phyloP scores from a whole-genome alignment of 2,329 filamentous ascomycete species.

The Fusarium subtropicale region DNA sequence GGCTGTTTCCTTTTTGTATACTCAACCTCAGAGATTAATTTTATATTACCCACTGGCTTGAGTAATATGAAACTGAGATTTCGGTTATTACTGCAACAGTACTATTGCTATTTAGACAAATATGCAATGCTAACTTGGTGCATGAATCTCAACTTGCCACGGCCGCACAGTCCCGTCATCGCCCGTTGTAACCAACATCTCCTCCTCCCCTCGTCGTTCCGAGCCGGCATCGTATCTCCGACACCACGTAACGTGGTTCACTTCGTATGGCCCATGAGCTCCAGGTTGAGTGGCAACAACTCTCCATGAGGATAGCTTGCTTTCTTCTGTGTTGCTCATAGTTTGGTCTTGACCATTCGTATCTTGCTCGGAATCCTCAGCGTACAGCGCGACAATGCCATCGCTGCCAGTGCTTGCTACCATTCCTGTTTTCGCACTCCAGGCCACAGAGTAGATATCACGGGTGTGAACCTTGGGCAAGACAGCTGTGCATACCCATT shows the following conservation, averaged over 20 bases:
- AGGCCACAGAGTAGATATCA: constrained; percentile 85
- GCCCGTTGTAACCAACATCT: constrained; percentile 90
- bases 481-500: constrained; percentile 82
- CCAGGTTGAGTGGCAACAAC: constrained; percentile 75
- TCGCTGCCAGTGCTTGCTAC: constrained; percentile 93
- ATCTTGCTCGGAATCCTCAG: constrained; percentile 19
- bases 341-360: constrained; percentile 42
- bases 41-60: background rate
- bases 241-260: constrained; percentile 94
- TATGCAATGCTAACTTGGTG: constrained; percentile 23
- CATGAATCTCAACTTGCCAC: constrained; percentile 70
- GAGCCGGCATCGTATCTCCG: constrained; percentile 75
- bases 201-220: constrained; percentile 70
- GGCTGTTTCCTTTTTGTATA: too few species aligned
- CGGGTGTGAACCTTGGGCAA: constrained; percentile 81
- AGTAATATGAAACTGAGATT: background rate
- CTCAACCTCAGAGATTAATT: too few species aligned
- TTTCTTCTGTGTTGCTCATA: constrained; percentile 40
- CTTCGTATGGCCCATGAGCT: constrained; percentile 91
- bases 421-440: constrained; percentile 81
- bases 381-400: constrained; percentile 81
- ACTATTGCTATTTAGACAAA: constrained; percentile 8
- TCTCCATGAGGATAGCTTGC: constrained; percentile 70
- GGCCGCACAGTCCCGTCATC: constrained; percentile 90
- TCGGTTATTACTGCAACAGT: background rate